phyloP scores from a whole-genome alignment of 352 stramenopile genomes.

The Phytophthora podocarpi region DNA sequence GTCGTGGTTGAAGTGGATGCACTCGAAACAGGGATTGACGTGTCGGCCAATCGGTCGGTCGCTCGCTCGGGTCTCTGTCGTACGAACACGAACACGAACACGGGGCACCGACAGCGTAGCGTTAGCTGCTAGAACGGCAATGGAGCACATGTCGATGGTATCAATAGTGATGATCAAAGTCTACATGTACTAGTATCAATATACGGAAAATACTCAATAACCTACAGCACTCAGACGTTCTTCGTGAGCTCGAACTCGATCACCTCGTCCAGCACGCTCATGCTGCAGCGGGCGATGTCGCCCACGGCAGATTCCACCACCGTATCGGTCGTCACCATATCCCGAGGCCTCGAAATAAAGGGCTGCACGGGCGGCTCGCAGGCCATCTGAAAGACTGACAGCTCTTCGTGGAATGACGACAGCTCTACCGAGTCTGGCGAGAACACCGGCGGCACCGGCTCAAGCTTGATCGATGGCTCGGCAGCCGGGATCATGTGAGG shows the following conservation, averaged over 20 bases:
- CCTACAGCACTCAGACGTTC: constrained; percentile 30
- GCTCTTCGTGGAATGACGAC: constrained; percentile 34
- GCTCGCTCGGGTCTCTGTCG: not conserved
- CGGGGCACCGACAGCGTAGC: not conserved
- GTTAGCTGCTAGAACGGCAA: not conserved
- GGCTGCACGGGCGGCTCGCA: constrained; percentile 12
- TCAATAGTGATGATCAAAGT: constrained; percentile 12
- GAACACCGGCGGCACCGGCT: constrained; percentile 20
- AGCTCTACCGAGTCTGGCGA: constrained; percentile 34
- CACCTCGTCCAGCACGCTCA: constrained; percentile 49
- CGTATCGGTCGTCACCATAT: constrained; percentile 6
- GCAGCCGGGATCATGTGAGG: not conserved
- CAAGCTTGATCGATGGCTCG: constrained; percentile 20
- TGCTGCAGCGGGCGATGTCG: constrained; percentile 40
- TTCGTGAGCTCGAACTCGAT: constrained; percentile 53
- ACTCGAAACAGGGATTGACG: constrained; percentile 18
- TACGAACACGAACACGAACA: constrained; percentile 9
- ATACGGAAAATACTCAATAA: constrained; percentile 30
- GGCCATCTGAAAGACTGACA: constrained; percentile 27
- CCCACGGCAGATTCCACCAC: constrained; percentile 18
- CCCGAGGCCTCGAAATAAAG: constrained; percentile 6
- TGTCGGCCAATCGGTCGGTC: constrained; percentile 15
- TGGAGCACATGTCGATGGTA: constrained; percentile 2
- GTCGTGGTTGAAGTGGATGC: constrained; percentile 29
- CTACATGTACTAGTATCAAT: constrained; percentile 40